phyloP scores from a whole-genome alignment of 345 rosid genomes.

The Lepidium didymum region DNA sequence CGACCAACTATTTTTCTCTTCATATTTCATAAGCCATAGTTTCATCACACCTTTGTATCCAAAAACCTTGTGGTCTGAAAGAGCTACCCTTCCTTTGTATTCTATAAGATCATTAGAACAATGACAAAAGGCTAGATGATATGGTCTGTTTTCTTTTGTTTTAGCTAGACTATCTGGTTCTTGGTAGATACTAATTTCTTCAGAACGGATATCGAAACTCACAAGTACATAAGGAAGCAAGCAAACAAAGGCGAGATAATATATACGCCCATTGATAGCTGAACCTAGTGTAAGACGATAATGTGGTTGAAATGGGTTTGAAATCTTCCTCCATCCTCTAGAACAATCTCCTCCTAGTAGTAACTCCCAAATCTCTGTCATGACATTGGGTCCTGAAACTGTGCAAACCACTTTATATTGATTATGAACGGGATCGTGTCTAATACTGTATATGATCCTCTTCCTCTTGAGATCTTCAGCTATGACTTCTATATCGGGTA shows the following conservation, averaged over 20 bases:
- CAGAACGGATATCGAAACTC: background rate
- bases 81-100: background rate
- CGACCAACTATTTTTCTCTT: background rate
- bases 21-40: background rate
- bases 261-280: too few relatives aligned
- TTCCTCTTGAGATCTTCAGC: background rate
- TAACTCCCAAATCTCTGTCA: constrained; percentile 13
- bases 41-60: background rate
- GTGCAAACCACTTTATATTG: constrained; percentile 12
- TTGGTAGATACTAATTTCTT: background rate
- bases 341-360: background rate
- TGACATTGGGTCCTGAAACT: background rate
- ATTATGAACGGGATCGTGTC: constrained; percentile 2
- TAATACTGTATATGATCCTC: background rate
- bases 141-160: too few relatives aligned
- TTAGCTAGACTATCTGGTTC: background rate
- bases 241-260: too few relatives aligned
- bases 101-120: background rate
- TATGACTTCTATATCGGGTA: constrained; percentile 1
- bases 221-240: background rate
- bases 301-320: background rate
- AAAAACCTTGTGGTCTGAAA: background rate
- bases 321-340: constrained; percentile 2
- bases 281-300: background rate
- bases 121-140: too few relatives aligned